Percentiles rank a stretch among this genome's conserved stretches.
These are phyloP conservation scores for Dactylellina cionopaga DNA, from an alignment of 2,329 filamentous ascomycete species.

Conservation along the genomic window DNA sequence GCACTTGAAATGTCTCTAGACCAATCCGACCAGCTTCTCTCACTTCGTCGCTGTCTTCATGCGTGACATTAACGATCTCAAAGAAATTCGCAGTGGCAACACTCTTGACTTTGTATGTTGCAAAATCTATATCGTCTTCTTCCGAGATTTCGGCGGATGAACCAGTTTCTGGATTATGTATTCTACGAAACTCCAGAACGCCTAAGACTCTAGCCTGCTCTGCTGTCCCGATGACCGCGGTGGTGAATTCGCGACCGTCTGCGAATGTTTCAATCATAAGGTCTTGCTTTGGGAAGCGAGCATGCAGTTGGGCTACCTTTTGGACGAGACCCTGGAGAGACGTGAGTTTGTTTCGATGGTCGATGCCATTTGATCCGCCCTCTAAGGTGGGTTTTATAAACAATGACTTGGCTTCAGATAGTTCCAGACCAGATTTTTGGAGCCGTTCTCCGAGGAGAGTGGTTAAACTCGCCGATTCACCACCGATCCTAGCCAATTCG, in stretches of 20 bases:
- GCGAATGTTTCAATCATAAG: constrained; percentile 17
- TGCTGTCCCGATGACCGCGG: constrained; percentile 10
- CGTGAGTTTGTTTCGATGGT: constrained; percentile 2
- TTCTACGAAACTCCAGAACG: constrained; percentile 2
- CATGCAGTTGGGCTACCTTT: background rate
- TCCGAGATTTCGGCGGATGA: background rate
- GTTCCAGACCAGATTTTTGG: background rate
- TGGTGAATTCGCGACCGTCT: constrained; percentile 19
- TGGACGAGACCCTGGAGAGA: background rate
- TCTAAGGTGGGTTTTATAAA: constrained; percentile 18
- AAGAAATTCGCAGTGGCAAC: constrained; percentile 1
- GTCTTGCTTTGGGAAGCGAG: constrained; percentile 13
- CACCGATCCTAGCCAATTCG: background rate
- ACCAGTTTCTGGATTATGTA: background rate
- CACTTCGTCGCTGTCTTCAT: constrained; percentile 7
- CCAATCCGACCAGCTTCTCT: constrained; percentile 2
- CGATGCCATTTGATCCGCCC: constrained; percentile 17
- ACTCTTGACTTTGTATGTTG: constrained; percentile 3
- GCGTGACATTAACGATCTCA: background rate
- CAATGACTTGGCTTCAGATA: background rate
- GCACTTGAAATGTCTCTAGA: constrained; percentile 3
- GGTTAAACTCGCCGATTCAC: background rate
- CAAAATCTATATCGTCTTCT: constrained; percentile 2
- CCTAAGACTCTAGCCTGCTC: constrained; percentile 9
- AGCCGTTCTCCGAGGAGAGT: background rate